phyloP scores from a whole-genome alignment of 257 asterid genomes.

The Echites panduratus region DNA sequence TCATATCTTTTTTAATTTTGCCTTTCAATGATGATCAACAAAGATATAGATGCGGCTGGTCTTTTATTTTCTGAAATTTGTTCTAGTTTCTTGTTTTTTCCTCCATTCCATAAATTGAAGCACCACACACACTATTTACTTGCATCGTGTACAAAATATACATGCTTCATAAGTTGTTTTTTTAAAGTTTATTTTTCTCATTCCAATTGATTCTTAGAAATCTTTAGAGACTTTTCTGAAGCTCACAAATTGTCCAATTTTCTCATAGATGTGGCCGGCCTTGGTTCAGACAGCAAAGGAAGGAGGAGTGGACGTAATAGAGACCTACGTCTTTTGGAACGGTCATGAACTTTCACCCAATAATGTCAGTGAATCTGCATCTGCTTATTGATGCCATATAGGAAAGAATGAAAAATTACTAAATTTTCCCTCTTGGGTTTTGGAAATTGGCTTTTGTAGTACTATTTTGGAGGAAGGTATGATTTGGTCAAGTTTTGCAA shows the following conservation, averaged over 20 bases:
- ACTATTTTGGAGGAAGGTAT: slow-evolving; percentile 87
- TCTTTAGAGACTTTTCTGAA: neutral
- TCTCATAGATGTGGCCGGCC: slow-evolving; percentile 88
- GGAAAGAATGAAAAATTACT: neutral
- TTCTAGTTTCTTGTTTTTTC: neutral
- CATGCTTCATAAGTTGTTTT: neutral
- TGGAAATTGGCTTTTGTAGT: slow-evolving; percentile 24
- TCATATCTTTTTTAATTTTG: neutral
- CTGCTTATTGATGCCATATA: neutral
- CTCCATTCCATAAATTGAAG: neutral
- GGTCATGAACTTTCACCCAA: slow-evolving; percentile 82
- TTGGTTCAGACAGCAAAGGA: slow-evolving; percentile 71
- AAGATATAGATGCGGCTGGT: no score
- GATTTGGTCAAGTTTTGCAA: slow-evolving; percentile 78
- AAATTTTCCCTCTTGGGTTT: neutral
- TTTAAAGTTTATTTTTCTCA: neutral
- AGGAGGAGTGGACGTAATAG: slow-evolving; percentile 80
- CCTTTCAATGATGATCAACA: no score
- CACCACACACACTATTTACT: no score
- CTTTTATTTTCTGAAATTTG: neutral
- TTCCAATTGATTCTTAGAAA: neutral
- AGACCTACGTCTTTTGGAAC: slow-evolving; percentile 92
- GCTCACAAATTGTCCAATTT: neutral
- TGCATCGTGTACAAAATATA: no score
- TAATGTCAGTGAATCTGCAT: slow-evolving; percentile 34